phyloP scores from a whole-genome alignment of 129 eudicot genomes.

The Ambrosia artemisiifolia region DNA sequence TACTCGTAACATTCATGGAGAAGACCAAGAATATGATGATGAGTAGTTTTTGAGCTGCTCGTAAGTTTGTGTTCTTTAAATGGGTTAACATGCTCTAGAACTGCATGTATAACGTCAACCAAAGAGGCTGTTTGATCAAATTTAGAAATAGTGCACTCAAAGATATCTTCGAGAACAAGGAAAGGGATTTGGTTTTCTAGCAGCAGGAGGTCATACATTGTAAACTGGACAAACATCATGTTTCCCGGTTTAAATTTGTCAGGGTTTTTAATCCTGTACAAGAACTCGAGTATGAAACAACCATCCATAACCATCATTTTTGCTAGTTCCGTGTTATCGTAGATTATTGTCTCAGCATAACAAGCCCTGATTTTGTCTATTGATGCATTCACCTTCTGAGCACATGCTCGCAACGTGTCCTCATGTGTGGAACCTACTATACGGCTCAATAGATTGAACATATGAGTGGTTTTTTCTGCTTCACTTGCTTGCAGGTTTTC shows the following conservation, averaged over 20 bases:
- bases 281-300: slow-evolving; percentile 19
- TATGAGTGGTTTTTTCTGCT: background rate
- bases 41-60: background rate
- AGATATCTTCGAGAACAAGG: slow-evolving; percentile 23
- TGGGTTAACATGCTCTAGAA: background rate
- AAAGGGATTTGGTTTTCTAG: slow-evolving; percentile 33
- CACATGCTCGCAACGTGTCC: slow-evolving; percentile 8
- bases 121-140: background rate
- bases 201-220: slow-evolving; percentile 3
- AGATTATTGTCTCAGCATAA: background rate
- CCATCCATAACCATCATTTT: slow-evolving; percentile 27
- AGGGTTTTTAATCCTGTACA: background rate
- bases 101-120: background rate
- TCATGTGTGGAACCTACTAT: background rate
- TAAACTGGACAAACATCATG: background rate
- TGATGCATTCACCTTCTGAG: background rate
- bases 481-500: background rate
- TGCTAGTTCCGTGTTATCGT: background rate
- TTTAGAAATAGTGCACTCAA: slow-evolving; percentile 9
- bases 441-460: background rate
- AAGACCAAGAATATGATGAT: slow-evolving; percentile 16
- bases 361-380: background rate
- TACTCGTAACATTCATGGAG: slow-evolving; percentile 11
- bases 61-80: background rate
- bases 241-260: background rate